Conservation (phyloP, 2,329 filamentous ascomycete genomes). For the Hortaea werneckii region DNA sequence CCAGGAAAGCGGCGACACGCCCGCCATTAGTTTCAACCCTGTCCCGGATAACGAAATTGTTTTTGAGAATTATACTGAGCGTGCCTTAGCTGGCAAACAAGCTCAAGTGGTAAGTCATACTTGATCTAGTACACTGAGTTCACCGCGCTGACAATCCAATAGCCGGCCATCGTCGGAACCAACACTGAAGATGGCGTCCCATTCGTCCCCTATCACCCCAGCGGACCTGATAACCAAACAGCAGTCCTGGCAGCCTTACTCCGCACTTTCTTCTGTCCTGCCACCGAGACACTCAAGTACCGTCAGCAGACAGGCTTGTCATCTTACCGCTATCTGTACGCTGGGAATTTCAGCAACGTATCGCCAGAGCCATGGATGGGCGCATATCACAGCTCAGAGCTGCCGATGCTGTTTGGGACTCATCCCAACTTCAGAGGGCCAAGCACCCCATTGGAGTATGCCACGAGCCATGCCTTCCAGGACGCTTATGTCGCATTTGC, state of each 20-base stretch:
- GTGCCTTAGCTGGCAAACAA: slow-evolving; percentile 19
- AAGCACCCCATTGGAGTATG: slow-evolving; percentile 14
- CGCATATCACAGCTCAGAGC: slow-evolving; percentile 32
- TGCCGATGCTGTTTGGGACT: slow-evolving; percentile 32
- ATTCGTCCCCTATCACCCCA: slow-evolving; percentile 19
- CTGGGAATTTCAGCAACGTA: slow-evolving; percentile 33
- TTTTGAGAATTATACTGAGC: slow-evolving; percentile 28
- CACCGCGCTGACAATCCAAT: background rate
- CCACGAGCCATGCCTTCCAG: slow-evolving; percentile 23
- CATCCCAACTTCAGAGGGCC: slow-evolving; percentile 16
- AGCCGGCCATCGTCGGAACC: slow-evolving; percentile 24
- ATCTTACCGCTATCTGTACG: slow-evolving; percentile 30
- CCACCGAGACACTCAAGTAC: slow-evolving; percentile 18
- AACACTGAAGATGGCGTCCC: slow-evolving; percentile 24
- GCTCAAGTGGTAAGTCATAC: slow-evolving; percentile 1
- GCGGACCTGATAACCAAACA: slow-evolving; percentile 6
- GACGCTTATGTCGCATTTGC: slow-evolving; percentile 28
- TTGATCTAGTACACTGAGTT: background rate
- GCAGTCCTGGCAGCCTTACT: slow-evolving; percentile 16
- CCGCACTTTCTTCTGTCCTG: slow-evolving; percentile 22
- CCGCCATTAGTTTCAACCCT: slow-evolving; percentile 9
- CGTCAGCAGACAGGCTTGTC: slow-evolving; percentile 17
- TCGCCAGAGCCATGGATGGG: slow-evolving; percentile 31
- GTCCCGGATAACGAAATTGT: slow-evolving; percentile 10
- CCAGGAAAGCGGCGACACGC: slow-evolving; percentile 17